phyloP scores from a whole-genome alignment of 768 basidiomycete species.

The Hysterangium stoloniferum region DNA sequence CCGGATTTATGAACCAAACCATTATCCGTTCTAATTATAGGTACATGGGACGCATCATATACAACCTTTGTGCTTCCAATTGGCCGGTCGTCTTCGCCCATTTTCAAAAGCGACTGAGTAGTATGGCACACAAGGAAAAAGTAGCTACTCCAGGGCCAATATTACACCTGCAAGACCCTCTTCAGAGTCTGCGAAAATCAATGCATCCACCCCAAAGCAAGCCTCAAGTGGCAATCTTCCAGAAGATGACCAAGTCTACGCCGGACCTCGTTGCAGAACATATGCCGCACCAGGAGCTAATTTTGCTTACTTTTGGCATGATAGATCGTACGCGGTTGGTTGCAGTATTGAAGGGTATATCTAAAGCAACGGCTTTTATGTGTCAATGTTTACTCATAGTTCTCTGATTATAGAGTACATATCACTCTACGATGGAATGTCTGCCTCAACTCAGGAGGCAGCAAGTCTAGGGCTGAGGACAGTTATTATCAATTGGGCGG shows the following conservation, averaged over 20 bases:
- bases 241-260: too few species aligned
- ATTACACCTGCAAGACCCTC: too few species aligned
- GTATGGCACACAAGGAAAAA: too few species aligned
- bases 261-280: not conserved
- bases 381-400: too few species aligned
- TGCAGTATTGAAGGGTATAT: not conserved
- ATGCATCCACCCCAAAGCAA: too few species aligned
- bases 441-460: not conserved
- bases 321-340: not conserved
- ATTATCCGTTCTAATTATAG: too few species aligned
- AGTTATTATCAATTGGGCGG: conserved; percentile 1
- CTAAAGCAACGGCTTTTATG: not conserved
- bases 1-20: too few species aligned
- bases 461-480: not conserved
- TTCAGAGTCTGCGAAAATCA: too few species aligned
- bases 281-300: not conserved
- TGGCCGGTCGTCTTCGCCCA: conserved; percentile 1
- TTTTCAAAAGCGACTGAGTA: not conserved
- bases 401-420: conserved; percentile 1
- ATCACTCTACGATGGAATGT: not conserved
- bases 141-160: too few species aligned
- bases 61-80: conserved; percentile 8
- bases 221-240: too few species aligned
- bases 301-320: not conserved
- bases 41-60: conserved; percentile 1